phyloP scores from a whole-genome alignment of 306 rosid species.

The Clitoria ternatea region DNA sequence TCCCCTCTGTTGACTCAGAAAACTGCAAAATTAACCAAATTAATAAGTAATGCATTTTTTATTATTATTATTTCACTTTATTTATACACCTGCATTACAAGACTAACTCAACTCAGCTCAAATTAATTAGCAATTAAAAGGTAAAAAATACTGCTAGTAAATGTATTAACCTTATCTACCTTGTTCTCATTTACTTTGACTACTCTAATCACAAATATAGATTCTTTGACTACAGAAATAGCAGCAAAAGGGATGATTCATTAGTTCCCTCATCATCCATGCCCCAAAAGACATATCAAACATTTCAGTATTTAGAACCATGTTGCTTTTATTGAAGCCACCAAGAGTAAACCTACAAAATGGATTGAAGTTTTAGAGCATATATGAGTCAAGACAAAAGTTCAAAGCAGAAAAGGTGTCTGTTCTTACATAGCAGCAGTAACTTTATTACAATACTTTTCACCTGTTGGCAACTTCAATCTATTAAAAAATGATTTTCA shows the following conservation, averaged over 20 bases:
- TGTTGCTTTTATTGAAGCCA: constrained; percentile 47
- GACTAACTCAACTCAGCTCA: no score
- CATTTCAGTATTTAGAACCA: constrained; percentile 47
- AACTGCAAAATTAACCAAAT: background rate
- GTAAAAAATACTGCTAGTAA: background rate
- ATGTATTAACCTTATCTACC: constrained; percentile 44
- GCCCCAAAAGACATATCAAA: constrained; percentile 51
- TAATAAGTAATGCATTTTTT: background rate
- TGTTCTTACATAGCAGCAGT: no score
- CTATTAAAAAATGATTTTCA: background rate
- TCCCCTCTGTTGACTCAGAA: background rate
- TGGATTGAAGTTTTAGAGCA: no score
- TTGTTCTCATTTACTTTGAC: constrained; percentile 23
- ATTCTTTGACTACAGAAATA: constrained; percentile 34
- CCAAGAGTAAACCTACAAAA: constrained; percentile 49
- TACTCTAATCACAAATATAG: constrained; percentile 43
- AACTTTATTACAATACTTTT: no score
- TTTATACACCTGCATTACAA: no score
- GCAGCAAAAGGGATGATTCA: constrained; percentile 47
- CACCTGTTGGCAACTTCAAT: background rate
- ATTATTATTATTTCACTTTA: background rate
- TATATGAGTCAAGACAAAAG: no score
- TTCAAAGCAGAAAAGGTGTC: no score
- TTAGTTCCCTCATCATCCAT: constrained; percentile 42
- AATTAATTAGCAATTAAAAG: no score